Conservation (phyloP, 164 flowering plant species). For the Vitis amurensis region DNA sequence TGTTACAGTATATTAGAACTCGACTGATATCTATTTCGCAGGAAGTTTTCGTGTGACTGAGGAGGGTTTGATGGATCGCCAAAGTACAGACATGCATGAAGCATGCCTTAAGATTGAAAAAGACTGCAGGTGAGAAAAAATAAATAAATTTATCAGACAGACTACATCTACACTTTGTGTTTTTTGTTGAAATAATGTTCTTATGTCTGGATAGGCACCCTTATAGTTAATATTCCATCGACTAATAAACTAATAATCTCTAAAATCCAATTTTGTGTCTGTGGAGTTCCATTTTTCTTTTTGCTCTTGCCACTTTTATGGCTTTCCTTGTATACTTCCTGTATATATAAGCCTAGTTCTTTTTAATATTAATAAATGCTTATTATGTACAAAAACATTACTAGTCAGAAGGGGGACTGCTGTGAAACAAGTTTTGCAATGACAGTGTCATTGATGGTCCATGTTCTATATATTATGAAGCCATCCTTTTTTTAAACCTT, state of each 20-base stretch:
- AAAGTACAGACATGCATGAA: constrained; percentile 57
- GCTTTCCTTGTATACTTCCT: no score
- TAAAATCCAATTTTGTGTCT: no score
- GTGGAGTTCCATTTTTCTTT: no score
- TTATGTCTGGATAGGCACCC: no score
- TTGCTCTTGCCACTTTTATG: no score
- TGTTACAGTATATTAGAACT: no score
- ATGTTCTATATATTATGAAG: not conserved
- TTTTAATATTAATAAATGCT: no score
- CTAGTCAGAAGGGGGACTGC: no score
- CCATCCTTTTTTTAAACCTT: constrained; percentile 3
- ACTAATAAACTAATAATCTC: no score
- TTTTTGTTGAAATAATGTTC: not conserved
- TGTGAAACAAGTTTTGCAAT: not conserved
- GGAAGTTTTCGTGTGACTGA: constrained; percentile 61
- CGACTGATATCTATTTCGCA: constrained; percentile 13
- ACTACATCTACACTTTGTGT: not conserved
- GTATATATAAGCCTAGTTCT: no score
- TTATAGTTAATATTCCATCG: no score
- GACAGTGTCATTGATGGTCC: not conserved
- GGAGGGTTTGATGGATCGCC: constrained; percentile 66
- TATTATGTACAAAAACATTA: no score
- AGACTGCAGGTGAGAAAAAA: constrained; percentile 51
- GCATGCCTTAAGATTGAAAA: constrained; percentile 55
- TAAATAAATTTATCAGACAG: not conserved